Conservation (phyloP, 148 eudicot species). For the Fagopyrum esculentum region DNA sequence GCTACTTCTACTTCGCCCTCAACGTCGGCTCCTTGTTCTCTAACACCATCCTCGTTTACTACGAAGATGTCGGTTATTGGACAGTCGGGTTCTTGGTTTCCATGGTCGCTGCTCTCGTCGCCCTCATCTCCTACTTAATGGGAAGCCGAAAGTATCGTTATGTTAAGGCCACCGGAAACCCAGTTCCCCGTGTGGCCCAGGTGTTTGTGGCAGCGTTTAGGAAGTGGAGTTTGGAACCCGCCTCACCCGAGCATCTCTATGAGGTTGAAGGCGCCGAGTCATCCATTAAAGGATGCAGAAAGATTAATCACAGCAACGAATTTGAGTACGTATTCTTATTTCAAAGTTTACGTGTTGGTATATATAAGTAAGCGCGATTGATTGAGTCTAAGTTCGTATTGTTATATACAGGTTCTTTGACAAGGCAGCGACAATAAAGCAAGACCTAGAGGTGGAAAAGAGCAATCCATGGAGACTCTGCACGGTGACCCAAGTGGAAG, state of each 20-base stretch:
- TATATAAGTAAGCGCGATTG: no score
- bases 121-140: conserved; percentile 33
- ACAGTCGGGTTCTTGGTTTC: conserved; percentile 68
- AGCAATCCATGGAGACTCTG: conserved; percentile 70
- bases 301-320: conserved; percentile 56
- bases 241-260: conserved; percentile 34
- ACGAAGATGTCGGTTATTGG: conserved; percentile 76
- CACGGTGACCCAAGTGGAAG: conserved; percentile 86
- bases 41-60: conserved; percentile 77
- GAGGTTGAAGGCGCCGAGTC: conserved; percentile 65
- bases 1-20: conserved; percentile 85
- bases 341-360: no score
- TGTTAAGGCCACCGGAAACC: conserved; percentile 68
- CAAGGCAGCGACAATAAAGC: conserved; percentile 70
- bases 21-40: conserved; percentile 77
- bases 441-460: background rate
- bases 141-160: conserved; percentile 51
- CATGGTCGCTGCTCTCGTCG: conserved; percentile 47
- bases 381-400: no score
- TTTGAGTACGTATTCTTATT: conserved; percentile 29
- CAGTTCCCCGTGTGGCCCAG: conserved; percentile 73
- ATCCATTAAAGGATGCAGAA: conserved; percentile 86
- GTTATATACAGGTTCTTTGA: conserved; percentile 43
- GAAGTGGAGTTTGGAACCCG: conserved; percentile 32
- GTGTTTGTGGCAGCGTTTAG: conserved; percentile 61